Conservation (phyloP, 192 early-diverging fungal species). For the Coemansia sp. region DNA sequence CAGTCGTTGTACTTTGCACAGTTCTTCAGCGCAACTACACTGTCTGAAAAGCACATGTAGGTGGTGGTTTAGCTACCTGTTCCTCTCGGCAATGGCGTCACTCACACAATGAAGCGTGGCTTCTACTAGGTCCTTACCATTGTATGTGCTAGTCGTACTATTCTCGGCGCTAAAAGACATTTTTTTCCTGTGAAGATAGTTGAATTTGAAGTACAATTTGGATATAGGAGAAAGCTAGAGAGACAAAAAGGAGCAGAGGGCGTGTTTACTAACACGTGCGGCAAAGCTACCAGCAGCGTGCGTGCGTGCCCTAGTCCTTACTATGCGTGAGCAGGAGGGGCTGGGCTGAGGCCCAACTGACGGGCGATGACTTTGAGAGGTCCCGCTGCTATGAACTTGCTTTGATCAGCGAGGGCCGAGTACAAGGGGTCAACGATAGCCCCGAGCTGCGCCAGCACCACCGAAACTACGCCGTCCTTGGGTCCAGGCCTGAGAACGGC, state of each 20-base stretch:
- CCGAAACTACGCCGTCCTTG: constrained; percentile 27
- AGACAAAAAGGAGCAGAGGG: background rate
- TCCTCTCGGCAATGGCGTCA: background rate
- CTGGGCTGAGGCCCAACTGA: constrained; percentile 34
- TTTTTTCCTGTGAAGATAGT: background rate
- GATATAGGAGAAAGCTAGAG: background rate
- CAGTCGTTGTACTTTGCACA: constrained; percentile 31
- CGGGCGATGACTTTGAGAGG: constrained; percentile 21
- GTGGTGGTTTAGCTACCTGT: background rate
- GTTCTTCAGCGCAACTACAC: background rate
- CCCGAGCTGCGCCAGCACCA: constrained; percentile 37
- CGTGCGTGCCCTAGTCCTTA: background rate
- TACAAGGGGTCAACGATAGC: constrained; percentile 41
- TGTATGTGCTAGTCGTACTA: background rate
- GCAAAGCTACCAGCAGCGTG: background rate
- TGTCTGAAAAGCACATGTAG: background rate
- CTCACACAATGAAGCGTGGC: background rate
- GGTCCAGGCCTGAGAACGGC: constrained; percentile 37
- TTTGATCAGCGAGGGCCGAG: constrained; percentile 32
- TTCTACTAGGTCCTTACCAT: background rate
- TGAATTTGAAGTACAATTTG: constrained; percentile 9
- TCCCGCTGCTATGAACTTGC: constrained; percentile 16
- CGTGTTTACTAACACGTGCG: constrained; percentile 9
- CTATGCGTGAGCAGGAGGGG: constrained; percentile 1
- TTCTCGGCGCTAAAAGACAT: background rate